phyloP scores from a whole-genome alignment of 441 rosid genomes.

The Aleurites moluccanus region DNA sequence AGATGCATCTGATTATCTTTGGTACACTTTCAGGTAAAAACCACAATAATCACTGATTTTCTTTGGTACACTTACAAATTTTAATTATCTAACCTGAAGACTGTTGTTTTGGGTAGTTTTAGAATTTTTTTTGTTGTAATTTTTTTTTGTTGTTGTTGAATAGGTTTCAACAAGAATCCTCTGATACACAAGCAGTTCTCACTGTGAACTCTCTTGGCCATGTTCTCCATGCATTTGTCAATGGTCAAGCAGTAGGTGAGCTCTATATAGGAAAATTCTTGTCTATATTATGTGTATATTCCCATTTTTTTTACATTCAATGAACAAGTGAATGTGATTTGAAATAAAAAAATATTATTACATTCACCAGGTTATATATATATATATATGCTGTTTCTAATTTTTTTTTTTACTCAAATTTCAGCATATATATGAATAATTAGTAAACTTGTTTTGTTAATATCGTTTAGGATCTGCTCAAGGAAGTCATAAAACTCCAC shows the following conservation, averaged over 20 bases:
- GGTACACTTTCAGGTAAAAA: conserved; percentile 65
- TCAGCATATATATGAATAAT: background rate
- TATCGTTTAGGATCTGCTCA: conserved; percentile 57
- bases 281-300: background rate
- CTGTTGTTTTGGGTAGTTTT: background rate
- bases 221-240: conserved; percentile 67
- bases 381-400: no score
- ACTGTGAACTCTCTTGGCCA: conserved; percentile 60
- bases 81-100: background rate
- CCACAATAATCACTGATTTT: background rate
- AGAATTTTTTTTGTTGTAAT: no score
- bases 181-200: conserved; percentile 41
- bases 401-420: background rate
- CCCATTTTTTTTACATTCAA: no score
- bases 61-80: background rate
- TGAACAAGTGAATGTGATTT: no score
- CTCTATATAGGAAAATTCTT: background rate
- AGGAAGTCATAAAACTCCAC: conserved; percentile 36
- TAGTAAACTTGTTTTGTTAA: background rate
- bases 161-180: conserved; percentile 46
- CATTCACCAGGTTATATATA: no score
- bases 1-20: conserved; percentile 81
- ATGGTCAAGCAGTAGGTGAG: conserved; percentile 50
- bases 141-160: background rate
- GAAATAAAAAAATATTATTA: no score